phyloP scores from a whole-genome alignment of 306 rosid species.

The Begonia fuchsioides region DNA sequence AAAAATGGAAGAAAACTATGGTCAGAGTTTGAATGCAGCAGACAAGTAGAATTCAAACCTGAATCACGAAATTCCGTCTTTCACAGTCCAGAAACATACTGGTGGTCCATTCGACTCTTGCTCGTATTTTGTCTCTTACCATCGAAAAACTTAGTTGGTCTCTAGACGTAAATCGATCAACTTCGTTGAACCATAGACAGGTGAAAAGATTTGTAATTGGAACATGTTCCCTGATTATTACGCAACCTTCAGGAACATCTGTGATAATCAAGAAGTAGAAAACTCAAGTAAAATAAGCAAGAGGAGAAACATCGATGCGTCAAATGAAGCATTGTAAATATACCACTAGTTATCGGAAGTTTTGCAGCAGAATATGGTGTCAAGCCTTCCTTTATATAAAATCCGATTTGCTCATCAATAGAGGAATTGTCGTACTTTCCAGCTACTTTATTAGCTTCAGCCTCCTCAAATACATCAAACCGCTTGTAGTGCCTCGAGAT shows the following conservation, averaged over 20 bases:
- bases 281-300: constrained; percentile 4
- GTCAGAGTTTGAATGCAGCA: not conserved
- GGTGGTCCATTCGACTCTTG: constrained; percentile 58
- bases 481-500: constrained; percentile 91
- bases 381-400: constrained; percentile 69
- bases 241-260: constrained; percentile 99
- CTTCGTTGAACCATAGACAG: constrained; percentile 97
- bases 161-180: constrained; percentile 89
- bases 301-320: not conserved
- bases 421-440: constrained; percentile 82
- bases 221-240: constrained; percentile 73
- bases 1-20: no score
- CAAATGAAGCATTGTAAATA: constrained; percentile 6
- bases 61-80: constrained; percentile 87
- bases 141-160: constrained; percentile 94
- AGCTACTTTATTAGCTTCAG: constrained; percentile 90
- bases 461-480: constrained; percentile 86
- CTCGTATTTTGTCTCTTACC: constrained; percentile 75
- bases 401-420: constrained; percentile 66
- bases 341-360: constrained; percentile 95
- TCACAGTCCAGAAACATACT: constrained; percentile 90
- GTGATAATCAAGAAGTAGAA: constrained; percentile 24
- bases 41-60: constrained; percentile 34
- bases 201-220: constrained; percentile 88
- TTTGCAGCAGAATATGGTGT: constrained; percentile 62